phyloP scores from a whole-genome alignment of 1,139 yeast genomes.

The Pneumocystis carinii region DNA sequence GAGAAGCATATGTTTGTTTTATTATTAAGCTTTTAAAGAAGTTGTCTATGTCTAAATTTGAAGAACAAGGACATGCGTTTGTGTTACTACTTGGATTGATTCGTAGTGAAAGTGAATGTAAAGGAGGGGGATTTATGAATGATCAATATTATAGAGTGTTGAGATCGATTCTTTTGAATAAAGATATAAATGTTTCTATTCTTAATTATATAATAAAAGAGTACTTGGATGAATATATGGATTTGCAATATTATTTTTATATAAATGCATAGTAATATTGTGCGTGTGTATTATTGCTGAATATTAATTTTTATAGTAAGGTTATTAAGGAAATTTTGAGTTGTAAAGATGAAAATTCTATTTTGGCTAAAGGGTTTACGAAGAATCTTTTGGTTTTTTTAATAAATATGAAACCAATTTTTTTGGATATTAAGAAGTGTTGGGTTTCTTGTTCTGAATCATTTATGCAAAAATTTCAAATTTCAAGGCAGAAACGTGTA shows the following conservation, averaged over 20 bases:
- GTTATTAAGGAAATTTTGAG: slow-evolving; percentile 2
- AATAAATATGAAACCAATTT: slow-evolving; percentile 6
- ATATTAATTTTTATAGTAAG: slow-evolving; percentile 1
- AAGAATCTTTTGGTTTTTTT: slow-evolving; percentile 10
- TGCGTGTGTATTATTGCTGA: slow-evolving; percentile 1
- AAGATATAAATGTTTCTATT: slow-evolving; percentile 29
- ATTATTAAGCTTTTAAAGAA: background rate
- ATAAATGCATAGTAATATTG: slow-evolving; percentile 7
- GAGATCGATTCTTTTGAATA: slow-evolving; percentile 27
- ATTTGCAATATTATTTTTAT: slow-evolving; percentile 21
- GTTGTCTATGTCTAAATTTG: background rate
- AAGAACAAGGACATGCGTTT: background rate
- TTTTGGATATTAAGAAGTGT: slow-evolving; percentile 9
- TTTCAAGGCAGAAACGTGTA: slow-evolving; percentile 43
- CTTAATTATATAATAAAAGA: slow-evolving; percentile 45
- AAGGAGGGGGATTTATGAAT: slow-evolving; percentile 51
- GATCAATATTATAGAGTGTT: slow-evolving; percentile 39
- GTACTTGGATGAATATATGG: slow-evolving; percentile 34
- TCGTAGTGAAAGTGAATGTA: slow-evolving; percentile 50
- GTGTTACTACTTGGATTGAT: slow-evolving; percentile 33
- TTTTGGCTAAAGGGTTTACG: slow-evolving; percentile 7
- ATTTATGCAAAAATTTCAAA: slow-evolving; percentile 24
- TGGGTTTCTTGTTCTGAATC: slow-evolving; percentile 13
- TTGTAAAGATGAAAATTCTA: background rate
- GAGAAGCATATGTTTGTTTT: slow-evolving; percentile 12